Evolutionary conservation across 1,284 basidiomycete species (phyloP), one percentile per base, ranked within the genome.

Genomic region (Marasmius tenuissimus): DNA sequence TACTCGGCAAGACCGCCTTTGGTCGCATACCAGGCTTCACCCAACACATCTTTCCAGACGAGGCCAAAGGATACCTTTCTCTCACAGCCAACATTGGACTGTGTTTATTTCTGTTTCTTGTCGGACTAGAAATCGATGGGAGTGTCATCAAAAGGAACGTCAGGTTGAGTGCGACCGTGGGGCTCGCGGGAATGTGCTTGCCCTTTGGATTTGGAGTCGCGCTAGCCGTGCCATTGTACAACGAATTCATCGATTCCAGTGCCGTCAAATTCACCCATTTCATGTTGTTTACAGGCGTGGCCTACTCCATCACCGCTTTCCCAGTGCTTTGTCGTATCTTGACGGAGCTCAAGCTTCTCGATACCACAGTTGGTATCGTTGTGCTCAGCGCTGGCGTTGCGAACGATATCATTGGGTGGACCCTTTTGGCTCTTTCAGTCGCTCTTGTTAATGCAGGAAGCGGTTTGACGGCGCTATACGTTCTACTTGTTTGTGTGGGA

Each of bases 321-420:
- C 93, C 91, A 0, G 96, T 99, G 4, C 84, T 98, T 4, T 98
- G 96, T 73, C 89, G 97, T 55, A 94, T 95, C 66, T 78, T 95
- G 55, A 89, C 90, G 0, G 88, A 90, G 69, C 80, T 91, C 37
- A 89, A 90, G 75, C 81, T 99, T 1, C 83, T 98, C 60, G 92
- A 97, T 65, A 97, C 95, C 8, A 92, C 89, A 0, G 96, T 99
- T 49, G 97, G 97, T 8, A 89, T 97, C 60, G 90, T 97, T 33
- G 94, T 94, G 4, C 85, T 99, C 3, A 93, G 93, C 1, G 97
- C 97, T 0, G 96, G 97, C 53, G 94, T 98, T 1, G 94, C 91
- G 3, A 98, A 97, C 75, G 96, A 91, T 68, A 87, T 92, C 67
- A 72, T 91, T 33, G 95, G 89, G 0, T 92, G 91, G 90, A 82